Conservation (phyloP, 805 yeast species). For the Yamadazyma sp. region DNA sequence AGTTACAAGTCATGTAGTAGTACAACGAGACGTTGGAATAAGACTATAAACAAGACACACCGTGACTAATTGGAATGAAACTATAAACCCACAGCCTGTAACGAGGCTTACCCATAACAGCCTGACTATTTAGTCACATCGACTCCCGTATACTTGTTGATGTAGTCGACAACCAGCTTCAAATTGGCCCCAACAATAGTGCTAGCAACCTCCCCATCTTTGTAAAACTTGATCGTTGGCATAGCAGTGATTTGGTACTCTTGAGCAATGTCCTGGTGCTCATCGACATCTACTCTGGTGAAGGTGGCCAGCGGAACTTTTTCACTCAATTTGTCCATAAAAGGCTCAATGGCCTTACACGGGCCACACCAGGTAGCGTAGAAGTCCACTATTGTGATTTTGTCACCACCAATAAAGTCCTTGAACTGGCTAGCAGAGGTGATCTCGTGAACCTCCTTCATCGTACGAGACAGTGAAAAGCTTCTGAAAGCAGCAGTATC, state of each 20-base stretch:
- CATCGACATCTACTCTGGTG: constrained; percentile 71
- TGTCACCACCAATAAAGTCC: constrained; percentile 23
- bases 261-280: constrained; percentile 55
- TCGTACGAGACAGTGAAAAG: constrained; percentile 1
- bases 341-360: constrained; percentile 42
- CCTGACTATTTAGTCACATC: constrained; percentile 21
- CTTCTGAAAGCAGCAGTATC: too few relatives aligned
- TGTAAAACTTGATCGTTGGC: constrained; percentile 71
- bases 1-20: too few relatives aligned
- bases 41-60: too few relatives aligned
- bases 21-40: too few relatives aligned
- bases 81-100: not conserved
- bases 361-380: constrained; percentile 50
- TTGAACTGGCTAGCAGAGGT: constrained; percentile 26
- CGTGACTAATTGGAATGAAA: too few relatives aligned
- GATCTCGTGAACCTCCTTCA: constrained; percentile 28
- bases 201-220: constrained; percentile 56
- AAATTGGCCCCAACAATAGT: constrained; percentile 68
- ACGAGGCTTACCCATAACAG: too few relatives aligned
- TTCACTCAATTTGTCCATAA: constrained; percentile 33
- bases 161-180: constrained; percentile 28
- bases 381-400: constrained; percentile 38
- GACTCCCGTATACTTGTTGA: constrained; percentile 30
- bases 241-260: constrained; percentile 66
- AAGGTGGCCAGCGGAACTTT: constrained; percentile 52